Conservation (phyloP, 768 basidiomycete species). For the Tricholoma terreum region DNA sequence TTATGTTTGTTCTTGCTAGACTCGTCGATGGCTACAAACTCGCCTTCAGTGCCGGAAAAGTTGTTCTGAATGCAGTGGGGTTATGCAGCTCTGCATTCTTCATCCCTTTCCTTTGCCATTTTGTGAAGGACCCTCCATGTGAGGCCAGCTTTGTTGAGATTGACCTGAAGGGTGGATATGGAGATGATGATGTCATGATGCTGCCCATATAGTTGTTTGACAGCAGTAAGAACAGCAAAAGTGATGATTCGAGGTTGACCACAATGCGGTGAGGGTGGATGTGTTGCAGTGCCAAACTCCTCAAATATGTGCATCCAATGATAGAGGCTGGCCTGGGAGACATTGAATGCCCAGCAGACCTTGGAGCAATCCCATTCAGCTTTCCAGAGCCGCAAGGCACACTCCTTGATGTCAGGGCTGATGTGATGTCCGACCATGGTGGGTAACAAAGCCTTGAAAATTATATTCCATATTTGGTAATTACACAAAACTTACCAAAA, state of each 20-base stretch:
- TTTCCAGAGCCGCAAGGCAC: conserved; percentile 21
- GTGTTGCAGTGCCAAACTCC: conserved; percentile 12
- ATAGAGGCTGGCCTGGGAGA: conserved; percentile 24
- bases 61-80: not conserved
- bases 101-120: conserved; percentile 4
- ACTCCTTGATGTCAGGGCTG: conserved; percentile 24
- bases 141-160: conserved; percentile 5
- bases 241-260: conserved; percentile 19
- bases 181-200: not conserved
- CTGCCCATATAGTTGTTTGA: conserved; percentile 3
- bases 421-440: conserved; percentile 20
- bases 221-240: conserved; percentile 13
- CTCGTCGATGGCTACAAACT: conserved; percentile 11
- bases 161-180: not conserved
- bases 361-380: conserved; percentile 18
- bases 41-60: conserved; percentile 8
- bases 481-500: too few species aligned
- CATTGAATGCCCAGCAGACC: conserved; percentile 18
- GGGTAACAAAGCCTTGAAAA: not conserved
- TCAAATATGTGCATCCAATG: conserved; percentile 23
- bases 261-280: conserved; percentile 12
- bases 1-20: conserved; percentile 12
- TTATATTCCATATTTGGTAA: not conserved
- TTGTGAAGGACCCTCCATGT: conserved; percentile 7
- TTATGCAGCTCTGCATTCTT: conserved; percentile 1